These are phyloP conservation scores for Aspergillus ochraceoroseus DNA, from an alignment of 2,329 filamentous ascomycete genomes.

Conservation along the genomic window DNA sequence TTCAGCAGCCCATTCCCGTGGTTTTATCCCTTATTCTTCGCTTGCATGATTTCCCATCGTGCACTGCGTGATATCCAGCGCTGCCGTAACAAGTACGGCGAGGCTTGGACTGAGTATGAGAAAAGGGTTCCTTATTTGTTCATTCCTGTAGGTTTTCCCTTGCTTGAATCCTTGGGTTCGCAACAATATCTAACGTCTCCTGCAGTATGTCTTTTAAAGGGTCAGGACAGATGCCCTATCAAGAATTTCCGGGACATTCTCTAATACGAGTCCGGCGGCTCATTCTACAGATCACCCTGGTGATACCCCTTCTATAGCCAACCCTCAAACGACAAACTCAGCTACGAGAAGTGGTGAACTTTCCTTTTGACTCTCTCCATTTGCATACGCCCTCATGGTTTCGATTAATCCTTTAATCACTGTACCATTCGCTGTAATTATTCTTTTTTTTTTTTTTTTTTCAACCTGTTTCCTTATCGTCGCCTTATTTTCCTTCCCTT, in stretches of 20 bases:
- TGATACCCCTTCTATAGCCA: too few relatives aligned
- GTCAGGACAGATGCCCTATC: too few relatives aligned
- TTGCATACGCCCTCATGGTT: neutral
- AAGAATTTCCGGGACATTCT: too few relatives aligned
- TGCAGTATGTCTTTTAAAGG: constrained; percentile 35
- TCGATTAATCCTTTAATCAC: neutral
- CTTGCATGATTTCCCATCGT: constrained; percentile 72
- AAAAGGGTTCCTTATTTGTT: constrained; percentile 76
- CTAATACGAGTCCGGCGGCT: too few relatives aligned
- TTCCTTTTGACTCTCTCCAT: neutral
- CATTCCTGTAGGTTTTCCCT: constrained; percentile 57
- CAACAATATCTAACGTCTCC: neutral
- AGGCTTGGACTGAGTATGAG: constrained; percentile 77
- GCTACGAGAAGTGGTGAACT: neutral
- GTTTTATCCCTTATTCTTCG: constrained; percentile 84
- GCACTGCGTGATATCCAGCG: constrained; percentile 69
- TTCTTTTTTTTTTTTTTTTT: constrained; percentile 10
- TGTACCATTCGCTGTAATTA: constrained; percentile 13
- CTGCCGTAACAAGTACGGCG: constrained; percentile 73
- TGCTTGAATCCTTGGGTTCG: neutral
- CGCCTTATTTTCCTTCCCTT: constrained; percentile 4
- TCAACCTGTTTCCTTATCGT: constrained; percentile 4
- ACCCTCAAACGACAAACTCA: neutral
- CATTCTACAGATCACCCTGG: too few relatives aligned
- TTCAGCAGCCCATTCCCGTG: constrained; percentile 79